phyloP scores from a whole-genome alignment of 1,284 basidiomycete species.

The Ustilago loliicola region DNA sequence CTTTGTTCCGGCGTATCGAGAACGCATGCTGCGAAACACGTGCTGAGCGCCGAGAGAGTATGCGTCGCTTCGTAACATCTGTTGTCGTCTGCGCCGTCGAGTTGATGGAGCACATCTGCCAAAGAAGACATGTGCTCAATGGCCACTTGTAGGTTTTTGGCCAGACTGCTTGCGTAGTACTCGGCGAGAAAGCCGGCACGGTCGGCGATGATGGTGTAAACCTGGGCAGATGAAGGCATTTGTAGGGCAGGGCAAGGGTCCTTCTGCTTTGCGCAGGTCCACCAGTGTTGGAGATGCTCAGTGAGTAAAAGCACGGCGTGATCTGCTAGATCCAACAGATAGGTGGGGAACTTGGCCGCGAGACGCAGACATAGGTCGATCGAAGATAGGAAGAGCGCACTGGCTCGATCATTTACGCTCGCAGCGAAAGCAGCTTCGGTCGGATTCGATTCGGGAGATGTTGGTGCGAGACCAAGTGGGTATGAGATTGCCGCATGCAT shows the following conservation, averaged over 20 bases:
- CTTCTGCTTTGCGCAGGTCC: conserved; percentile 41
- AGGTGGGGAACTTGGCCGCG: conserved; percentile 21
- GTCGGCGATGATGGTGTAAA: conserved; percentile 16
- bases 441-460: not conserved
- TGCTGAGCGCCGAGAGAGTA: conserved; percentile 9
- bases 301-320: conserved; percentile 27
- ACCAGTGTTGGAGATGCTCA: conserved; percentile 37
- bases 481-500: conserved; percentile 21
- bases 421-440: not conserved
- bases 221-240: conserved; percentile 20
- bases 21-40: conserved; percentile 20
- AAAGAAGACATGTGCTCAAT: conserved; percentile 32
- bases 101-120: conserved; percentile 20
- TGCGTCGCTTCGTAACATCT: not conserved
- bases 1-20: not conserved
- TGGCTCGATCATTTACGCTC: conserved; percentile 19
- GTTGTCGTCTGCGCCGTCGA: conserved; percentile 9
- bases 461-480: conserved; percentile 3
- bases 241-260: conserved; percentile 10
- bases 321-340: conserved; percentile 35
- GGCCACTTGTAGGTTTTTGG: conserved; percentile 22
- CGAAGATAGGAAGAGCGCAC: conserved; percentile 29
- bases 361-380: conserved; percentile 36
- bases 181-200: conserved; percentile 24
- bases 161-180: conserved; percentile 16